These are phyloP conservation scores for Candida dubliniensis DNA, from an alignment of 1,139 yeast species.

Conservation along the genomic window DNA sequence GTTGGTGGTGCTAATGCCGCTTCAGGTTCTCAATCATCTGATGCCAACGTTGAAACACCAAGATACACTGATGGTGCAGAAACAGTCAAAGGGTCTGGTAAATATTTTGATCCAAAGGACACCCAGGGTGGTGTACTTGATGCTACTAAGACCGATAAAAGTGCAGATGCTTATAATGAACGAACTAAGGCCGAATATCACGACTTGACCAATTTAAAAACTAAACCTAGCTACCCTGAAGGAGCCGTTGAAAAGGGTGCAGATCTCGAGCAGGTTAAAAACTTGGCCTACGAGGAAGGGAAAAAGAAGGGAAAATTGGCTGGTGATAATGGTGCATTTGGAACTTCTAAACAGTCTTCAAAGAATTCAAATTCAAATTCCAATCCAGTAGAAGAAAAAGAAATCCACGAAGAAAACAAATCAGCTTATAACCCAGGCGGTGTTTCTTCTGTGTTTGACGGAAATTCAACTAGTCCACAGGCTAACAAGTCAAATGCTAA, in stretches of 20 bases:
- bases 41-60: constrained; percentile 24
- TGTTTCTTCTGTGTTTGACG: constrained; percentile 17
- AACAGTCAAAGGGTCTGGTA: constrained; percentile 30
- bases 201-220: constrained; percentile 27
- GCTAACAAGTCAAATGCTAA: constrained; percentile 2
- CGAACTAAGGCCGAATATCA: constrained; percentile 26
- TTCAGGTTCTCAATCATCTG: constrained; percentile 5
- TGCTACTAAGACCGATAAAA: constrained; percentile 17
- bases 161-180: constrained; percentile 3
- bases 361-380: not conserved
- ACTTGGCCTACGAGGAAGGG: constrained; percentile 18
- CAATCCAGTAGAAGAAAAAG: constrained; percentile 21
- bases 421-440: constrained; percentile 32
- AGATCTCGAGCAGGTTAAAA: constrained; percentile 16
- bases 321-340: constrained; percentile 8
- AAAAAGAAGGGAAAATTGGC: constrained; percentile 11
- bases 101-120: constrained; percentile 37
- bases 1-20: constrained; percentile 7
- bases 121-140: constrained; percentile 19
- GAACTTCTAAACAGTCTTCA: not conserved
- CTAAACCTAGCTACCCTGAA: constrained; percentile 29
- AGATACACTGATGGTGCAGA: constrained; percentile 31
- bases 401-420: constrained; percentile 30
- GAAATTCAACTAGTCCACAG: constrained; percentile 6
- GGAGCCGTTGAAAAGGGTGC: constrained; percentile 16